Percentiles rank a stretch among this genome's conserved stretches.
These are phyloP conservation scores for Asterophora lycoperdoides DNA, from an alignment of 768 basidiomycete species.

Conservation along the genomic window DNA sequence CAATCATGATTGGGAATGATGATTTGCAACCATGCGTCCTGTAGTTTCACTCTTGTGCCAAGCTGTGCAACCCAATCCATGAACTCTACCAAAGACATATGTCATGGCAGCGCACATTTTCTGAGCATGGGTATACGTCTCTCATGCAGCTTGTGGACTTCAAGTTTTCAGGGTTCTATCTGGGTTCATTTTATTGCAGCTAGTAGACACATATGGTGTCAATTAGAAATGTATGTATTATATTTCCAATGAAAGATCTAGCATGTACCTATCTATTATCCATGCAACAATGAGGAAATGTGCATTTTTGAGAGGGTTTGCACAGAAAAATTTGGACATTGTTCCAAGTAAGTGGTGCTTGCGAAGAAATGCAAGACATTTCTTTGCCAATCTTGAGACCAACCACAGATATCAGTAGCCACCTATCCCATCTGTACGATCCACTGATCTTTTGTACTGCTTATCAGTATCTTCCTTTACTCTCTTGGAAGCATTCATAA, in stretches of 20 bases:
- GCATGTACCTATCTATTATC: constrained; percentile 23
- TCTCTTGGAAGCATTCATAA: constrained; percentile 24
- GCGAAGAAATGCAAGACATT: constrained; percentile 16
- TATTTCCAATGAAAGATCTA: too few relatives aligned
- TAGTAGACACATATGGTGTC: too few relatives aligned
- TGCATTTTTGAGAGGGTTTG: constrained; percentile 12
- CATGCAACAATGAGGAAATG: constrained; percentile 23
- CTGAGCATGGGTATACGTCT: too few relatives aligned
- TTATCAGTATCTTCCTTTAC: constrained; percentile 26
- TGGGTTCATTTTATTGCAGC: constrained; percentile 24
- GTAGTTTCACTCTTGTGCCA: constrained; percentile 26
- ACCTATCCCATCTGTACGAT: too few relatives aligned
- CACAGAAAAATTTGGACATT: constrained; percentile 16
- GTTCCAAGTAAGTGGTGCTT: constrained; percentile 12
- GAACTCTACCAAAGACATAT: constrained; percentile 20
- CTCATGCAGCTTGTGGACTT: constrained; percentile 28
- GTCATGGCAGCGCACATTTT: constrained; percentile 26
- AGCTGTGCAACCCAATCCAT: constrained; percentile 18
- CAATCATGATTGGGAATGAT: too few relatives aligned
- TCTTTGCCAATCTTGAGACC: not conserved
- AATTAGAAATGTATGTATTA: too few relatives aligned
- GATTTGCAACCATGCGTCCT: constrained; percentile 26
- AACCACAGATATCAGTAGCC: not conserved
- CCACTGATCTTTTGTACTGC: constrained; percentile 25
- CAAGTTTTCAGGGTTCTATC: constrained; percentile 19